Percentiles rank a stretch among this genome's conserved stretches.
These are phyloP conservation scores for Coemansia sp. DNA, from an alignment of 192 early-diverging fungal species.

Conservation along the genomic window DNA sequence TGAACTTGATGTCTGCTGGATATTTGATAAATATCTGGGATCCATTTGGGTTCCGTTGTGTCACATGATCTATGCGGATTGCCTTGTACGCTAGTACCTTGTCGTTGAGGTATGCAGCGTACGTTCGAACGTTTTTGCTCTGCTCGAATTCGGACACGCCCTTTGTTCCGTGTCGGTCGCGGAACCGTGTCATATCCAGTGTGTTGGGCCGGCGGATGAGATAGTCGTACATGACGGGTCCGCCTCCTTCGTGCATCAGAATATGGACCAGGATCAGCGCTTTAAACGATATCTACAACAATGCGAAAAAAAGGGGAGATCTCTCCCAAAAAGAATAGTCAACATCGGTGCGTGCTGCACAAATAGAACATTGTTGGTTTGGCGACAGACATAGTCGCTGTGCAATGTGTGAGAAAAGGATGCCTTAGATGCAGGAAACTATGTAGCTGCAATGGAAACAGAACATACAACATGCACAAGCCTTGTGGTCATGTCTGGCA, in stretches of 20 bases:
- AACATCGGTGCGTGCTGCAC: not conserved
- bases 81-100: constrained; percentile 53
- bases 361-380: not conserved
- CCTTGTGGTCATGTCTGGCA: not conserved
- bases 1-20: constrained; percentile 38
- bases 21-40: constrained; percentile 49
- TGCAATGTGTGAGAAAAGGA: not conserved
- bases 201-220: constrained; percentile 38
- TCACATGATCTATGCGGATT: constrained; percentile 51
- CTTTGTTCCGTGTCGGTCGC: constrained; percentile 54
- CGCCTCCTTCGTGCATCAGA: constrained; percentile 52
- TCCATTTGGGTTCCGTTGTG: constrained; percentile 35
- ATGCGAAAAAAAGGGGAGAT: not conserved
- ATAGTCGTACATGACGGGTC: constrained; percentile 42
- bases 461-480: not conserved
- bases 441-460: not conserved
- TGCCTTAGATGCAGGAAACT: not conserved
- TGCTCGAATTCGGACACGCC: constrained; percentile 55
- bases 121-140: constrained; percentile 55
- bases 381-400: not conserved
- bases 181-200: constrained; percentile 53
- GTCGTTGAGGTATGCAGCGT: constrained; percentile 53
- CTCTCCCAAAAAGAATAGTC: not conserved
- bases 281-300: constrained; percentile 51
- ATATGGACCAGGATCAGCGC: constrained; percentile 55